phyloP scores from a whole-genome alignment of 345 rosid species.

The Citrus sp. region DNA sequence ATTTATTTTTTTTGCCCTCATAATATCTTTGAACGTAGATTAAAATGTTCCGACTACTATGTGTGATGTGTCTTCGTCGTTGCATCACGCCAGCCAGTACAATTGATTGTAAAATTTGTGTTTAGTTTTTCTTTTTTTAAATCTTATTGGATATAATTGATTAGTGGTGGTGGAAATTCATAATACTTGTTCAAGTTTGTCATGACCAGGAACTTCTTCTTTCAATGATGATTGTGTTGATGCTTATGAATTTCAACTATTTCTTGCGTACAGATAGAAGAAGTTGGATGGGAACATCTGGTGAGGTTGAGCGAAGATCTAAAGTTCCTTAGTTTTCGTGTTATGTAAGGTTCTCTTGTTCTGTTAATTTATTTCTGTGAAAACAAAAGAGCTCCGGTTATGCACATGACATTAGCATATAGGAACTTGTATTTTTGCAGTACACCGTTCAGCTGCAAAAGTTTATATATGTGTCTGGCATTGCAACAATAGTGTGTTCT shows the following conservation, averaged over 20 bases:
- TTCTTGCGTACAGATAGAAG: conserved; percentile 56
- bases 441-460: neutral
- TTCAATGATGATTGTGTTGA: neutral
- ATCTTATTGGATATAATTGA: neutral
- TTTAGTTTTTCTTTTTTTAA: neutral
- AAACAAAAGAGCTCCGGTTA: neutral
- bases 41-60: neutral
- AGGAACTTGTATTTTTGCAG: neutral
- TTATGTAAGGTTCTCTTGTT: conserved; percentile 41
- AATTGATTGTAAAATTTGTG: neutral
- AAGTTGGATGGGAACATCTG: conserved; percentile 79
- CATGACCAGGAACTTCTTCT: neutral
- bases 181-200: neutral
- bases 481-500: neutral
- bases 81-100: neutral
- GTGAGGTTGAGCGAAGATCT: conserved; percentile 51
- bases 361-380: neutral
- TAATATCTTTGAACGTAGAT: neutral
- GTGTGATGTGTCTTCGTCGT: neutral
- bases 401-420: neutral
- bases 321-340: conserved; percentile 53
- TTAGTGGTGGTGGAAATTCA: neutral
- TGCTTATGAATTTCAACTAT: neutral
- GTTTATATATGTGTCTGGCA: neutral
- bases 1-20: no score